These are phyloP conservation scores for Suillus discolor DNA, from an alignment of 768 basidiomycete species.

Conservation along the genomic window DNA sequence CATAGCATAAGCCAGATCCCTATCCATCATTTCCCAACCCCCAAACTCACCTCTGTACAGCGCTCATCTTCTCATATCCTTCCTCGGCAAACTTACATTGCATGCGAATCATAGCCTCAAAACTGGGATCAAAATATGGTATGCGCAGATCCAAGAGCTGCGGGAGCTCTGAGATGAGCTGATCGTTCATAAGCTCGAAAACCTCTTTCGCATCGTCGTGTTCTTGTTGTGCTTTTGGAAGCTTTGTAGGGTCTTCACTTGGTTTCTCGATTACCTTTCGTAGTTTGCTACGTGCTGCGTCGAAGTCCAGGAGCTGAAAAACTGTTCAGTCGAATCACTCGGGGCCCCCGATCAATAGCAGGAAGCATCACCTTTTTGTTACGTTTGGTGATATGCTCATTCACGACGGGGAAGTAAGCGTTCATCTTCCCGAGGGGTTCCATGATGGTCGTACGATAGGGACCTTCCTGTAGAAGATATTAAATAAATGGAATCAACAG, in stretches of 20 bases:
- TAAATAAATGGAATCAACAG: slow-evolving; percentile 10
- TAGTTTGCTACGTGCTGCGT: slow-evolving; percentile 86
- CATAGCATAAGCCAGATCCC: neutral
- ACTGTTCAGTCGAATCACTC: neutral
- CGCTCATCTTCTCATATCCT: slow-evolving; percentile 94
- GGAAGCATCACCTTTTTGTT: slow-evolving; percentile 82
- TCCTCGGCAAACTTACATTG: slow-evolving; percentile 98
- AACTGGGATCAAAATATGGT: slow-evolving; percentile 97
- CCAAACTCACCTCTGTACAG: slow-evolving; percentile 76
- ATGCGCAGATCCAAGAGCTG: slow-evolving; percentile 93
- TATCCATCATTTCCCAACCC: neutral
- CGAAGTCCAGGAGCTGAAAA: slow-evolving; percentile 88
- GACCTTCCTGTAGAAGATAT: slow-evolving; percentile 66
- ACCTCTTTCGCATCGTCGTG: slow-evolving; percentile 94
- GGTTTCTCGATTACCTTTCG: slow-evolving; percentile 92
- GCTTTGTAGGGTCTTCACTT: slow-evolving; percentile 87
- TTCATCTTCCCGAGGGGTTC: slow-evolving; percentile 98
- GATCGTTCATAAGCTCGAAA: slow-evolving; percentile 90
- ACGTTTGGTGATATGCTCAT: slow-evolving; percentile 91
- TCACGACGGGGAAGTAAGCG: slow-evolving; percentile 91
- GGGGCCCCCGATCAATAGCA: neutral
- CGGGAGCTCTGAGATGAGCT: slow-evolving; percentile 89
- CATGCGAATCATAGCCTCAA: slow-evolving; percentile 98
- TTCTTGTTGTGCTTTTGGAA: slow-evolving; percentile 93
- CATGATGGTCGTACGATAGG: slow-evolving; percentile 92